Evolutionary conservation across 306 rosid genomes (phyloP).

Genomic region (Sechiopsis laciniata): DNA sequence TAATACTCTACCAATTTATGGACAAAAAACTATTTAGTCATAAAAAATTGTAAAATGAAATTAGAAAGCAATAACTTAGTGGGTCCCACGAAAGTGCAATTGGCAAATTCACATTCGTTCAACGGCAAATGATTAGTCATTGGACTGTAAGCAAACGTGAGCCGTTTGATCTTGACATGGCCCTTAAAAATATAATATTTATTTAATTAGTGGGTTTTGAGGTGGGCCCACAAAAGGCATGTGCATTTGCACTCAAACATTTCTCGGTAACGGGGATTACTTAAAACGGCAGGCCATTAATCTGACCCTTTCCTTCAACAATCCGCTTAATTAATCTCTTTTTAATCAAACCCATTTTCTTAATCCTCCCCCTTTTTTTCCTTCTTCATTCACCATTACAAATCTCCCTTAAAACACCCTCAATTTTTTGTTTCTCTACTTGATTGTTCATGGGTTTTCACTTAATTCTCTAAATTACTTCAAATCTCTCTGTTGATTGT

Average conservation of each 20-base stretch:
- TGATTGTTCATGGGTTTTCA: background rate
- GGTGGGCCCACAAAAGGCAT: slow-evolving; percentile 5
- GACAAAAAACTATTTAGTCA: too few species aligned
- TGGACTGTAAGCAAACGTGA: background rate
- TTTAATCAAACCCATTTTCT: background rate
- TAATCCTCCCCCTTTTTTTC: background rate
- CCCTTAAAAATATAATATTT: too few species aligned
- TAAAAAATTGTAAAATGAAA: too few species aligned
- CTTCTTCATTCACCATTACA: background rate
- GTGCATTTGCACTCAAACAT: background rate
- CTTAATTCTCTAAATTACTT: background rate
- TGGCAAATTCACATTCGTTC: background rate
- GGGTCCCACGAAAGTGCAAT: background rate
- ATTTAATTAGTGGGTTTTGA: background rate
- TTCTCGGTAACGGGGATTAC: background rate
- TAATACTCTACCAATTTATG: too few species aligned
- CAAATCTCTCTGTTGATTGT: background rate
- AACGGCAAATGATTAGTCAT: slow-evolving; percentile 9
- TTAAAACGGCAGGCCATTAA: background rate
- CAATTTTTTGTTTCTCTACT: background rate
- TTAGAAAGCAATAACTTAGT: background rate
- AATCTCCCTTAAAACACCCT: background rate
- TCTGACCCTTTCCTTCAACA: slow-evolving; percentile 9
- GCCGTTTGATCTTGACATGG: slow-evolving; percentile 3
- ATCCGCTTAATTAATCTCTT: background rate